Base-by-base conservation (phyloP, 495 filamentous ascomycete species). In the Neurospora sublineolata region DNA sequence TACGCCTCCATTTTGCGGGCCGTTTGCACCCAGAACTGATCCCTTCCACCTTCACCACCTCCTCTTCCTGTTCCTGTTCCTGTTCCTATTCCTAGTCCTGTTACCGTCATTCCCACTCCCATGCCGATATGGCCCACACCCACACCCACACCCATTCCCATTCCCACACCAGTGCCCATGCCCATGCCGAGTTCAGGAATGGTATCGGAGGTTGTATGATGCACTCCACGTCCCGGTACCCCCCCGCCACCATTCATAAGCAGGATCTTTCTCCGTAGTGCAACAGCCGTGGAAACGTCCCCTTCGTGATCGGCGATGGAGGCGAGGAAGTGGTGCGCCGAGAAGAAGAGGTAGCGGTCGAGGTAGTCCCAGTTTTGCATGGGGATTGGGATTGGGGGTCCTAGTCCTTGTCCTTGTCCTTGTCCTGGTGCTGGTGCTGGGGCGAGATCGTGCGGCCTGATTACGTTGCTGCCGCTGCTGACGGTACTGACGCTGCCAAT, bases 21-120 rank as follows among this genome's bases (percentile, higher is more conserved):
- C 3, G 76, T 80, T 73, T 79, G 79, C 39, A 72, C 1, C 79
- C 79, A 80, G 64, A 80, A 80, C 69, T 37, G 10, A 71, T 80
- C 78, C 58, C 44, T 76, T 20, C 68, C 30, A 4, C 30, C 30
- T 0, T 4, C 33, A 0, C 33, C 33, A 33, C 33, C 33, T 5
- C 33, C 6, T 36, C 33, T 36, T 33, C 33, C 30, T 30, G 30
- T 30, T 30, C 30, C 30, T 33, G 3, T 30, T 30, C 30, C 30
- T 30, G 30, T 30, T 33, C 30, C 30, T 33, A 4, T 33, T 36
- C 33, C 33, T 36, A 36, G 33, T 36, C 33, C 33, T 36, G 33
- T 4, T 36, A 36, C 33, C 33, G 33, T 36, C 33, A 36, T 36
- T 36, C 33, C 33, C 33, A 36, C 0, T 7, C 33, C 33, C 33